Percentiles rank a stretch among this genome's conserved stretches.
These are phyloP conservation scores for Exophiala bonariae DNA, from an alignment of 2,329 filamentous ascomycete genomes.

Conservation along the genomic window DNA sequence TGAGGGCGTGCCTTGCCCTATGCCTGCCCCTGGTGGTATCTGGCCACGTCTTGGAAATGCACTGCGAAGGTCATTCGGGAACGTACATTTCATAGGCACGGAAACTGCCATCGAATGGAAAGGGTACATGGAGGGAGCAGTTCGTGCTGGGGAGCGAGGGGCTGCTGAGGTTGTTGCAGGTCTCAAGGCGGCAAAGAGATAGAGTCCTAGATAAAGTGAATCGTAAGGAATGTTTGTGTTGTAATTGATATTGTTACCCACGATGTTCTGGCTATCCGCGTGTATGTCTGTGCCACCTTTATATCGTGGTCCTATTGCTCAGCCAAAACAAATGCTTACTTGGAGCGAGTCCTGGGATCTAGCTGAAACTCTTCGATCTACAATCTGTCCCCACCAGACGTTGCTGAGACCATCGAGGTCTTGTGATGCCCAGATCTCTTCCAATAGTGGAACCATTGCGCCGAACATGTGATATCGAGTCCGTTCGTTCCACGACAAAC, in stretches of 20 bases:
- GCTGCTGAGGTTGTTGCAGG: slow-evolving; percentile 44
- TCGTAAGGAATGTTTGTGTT: too few relatives aligned
- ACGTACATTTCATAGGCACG: slow-evolving; percentile 55
- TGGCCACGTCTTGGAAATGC: slow-evolving; percentile 37
- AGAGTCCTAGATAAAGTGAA: too few relatives aligned
- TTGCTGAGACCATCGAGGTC: neutral
- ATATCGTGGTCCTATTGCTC: too few relatives aligned
- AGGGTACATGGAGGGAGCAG: slow-evolving; percentile 60
- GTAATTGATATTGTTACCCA: too few relatives aligned
- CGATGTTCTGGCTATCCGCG: too few relatives aligned
- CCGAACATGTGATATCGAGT: slow-evolving; percentile 17
- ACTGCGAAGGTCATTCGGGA: slow-evolving; percentile 36
- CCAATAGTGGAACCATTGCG: slow-evolving; percentile 11
- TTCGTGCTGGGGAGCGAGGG: slow-evolving; percentile 51
- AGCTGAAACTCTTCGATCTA: slow-evolving; percentile 1
- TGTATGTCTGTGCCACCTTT: too few relatives aligned
- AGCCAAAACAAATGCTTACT: slow-evolving; percentile 7
- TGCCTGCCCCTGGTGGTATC: slow-evolving; percentile 40
- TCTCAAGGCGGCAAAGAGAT: slow-evolving; percentile 22
- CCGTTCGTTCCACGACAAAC: slow-evolving; percentile 10
- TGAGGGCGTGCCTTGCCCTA: slow-evolving; percentile 36
- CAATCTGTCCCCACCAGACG: slow-evolving; percentile 15
- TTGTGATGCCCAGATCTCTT: slow-evolving; percentile 16
- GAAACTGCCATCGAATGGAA: slow-evolving; percentile 56
- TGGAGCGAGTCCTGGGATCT: slow-evolving; percentile 1